Conservation (phyloP, 371 early-diverging fungal species). For the Conidiobolus incongruus region DNA sequence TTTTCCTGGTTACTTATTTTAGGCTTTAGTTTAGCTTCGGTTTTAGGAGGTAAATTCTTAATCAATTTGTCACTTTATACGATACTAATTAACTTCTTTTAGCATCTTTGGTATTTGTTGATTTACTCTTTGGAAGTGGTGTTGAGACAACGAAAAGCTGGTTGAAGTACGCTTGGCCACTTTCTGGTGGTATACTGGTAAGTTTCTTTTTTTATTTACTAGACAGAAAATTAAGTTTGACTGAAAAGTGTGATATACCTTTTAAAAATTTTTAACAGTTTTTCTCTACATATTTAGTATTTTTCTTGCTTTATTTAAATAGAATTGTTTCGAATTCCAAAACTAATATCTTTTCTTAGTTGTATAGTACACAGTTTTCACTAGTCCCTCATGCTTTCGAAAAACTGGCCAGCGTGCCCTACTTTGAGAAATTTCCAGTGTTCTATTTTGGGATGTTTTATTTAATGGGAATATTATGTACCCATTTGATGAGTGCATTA, state of each 20-base stretch:
- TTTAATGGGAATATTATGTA: conserved; percentile 3
- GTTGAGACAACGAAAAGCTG: too few relatives aligned
- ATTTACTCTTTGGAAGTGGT: background rate
- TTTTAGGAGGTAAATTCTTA: conserved; percentile 3
- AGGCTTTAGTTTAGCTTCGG: conserved; percentile 3
- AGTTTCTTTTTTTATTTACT: too few relatives aligned
- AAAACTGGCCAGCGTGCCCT: background rate
- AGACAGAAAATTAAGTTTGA: too few relatives aligned
- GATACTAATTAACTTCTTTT: background rate
- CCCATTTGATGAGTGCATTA: conserved; percentile 1
- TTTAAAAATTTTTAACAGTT: too few relatives aligned
- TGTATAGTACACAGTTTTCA: conserved; percentile 4
- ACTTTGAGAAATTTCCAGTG: background rate
- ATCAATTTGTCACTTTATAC: background rate
- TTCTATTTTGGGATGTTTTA: conserved; percentile 3
- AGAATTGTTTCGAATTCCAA: too few relatives aligned
- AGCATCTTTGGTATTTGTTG: conserved; percentile 3
- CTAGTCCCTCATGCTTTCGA: conserved; percentile 4
- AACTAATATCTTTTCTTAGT: too few relatives aligned
- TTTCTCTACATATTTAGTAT: too few relatives aligned
- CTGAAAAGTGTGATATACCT: too few relatives aligned
- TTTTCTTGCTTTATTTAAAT: too few relatives aligned
- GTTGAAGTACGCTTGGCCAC: background rate
- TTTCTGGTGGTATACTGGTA: background rate
- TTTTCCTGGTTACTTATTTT: conserved; percentile 2